A percentile compares a stretch with the other conserved stretches of the same genome.
Evolutionary conservation across 2,329 filamentous ascomycete species (phyloP).

Genomic region (Phialophora tarda): DNA sequence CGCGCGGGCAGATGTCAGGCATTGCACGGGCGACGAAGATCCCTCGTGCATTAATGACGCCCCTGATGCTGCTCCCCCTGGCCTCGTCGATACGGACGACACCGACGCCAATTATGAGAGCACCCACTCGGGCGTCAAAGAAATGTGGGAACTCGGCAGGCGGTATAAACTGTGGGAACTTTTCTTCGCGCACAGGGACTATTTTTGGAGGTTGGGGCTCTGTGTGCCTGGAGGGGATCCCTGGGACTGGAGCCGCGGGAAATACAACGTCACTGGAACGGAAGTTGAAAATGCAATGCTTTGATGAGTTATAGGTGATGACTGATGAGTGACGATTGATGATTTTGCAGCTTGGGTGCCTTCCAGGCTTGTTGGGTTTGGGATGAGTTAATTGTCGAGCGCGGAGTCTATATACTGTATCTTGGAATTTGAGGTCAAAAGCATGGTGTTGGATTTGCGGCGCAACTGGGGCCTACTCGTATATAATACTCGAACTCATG

Average conservation of each 20-base stretch:
- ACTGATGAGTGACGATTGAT: slow-evolving; percentile 33
- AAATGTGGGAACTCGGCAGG: slow-evolving; percentile 49
- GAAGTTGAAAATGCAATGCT: background rate
- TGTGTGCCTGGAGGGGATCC: slow-evolving; percentile 77
- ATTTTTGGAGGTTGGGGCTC: slow-evolving; percentile 91
- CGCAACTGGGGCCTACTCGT: too few species aligned
- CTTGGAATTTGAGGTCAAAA: too few species aligned
- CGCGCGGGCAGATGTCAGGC: slow-evolving; percentile 67
- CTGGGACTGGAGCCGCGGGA: slow-evolving; percentile 38
- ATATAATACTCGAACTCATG: too few species aligned
- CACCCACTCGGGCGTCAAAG: slow-evolving; percentile 13
- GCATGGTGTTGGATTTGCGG: too few species aligned
- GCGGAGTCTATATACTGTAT: too few species aligned
- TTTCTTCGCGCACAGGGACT: slow-evolving; percentile 92
- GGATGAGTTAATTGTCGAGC: too few species aligned
- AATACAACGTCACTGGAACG: slow-evolving; percentile 19
- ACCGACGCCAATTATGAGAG: too few species aligned
- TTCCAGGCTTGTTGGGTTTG: background rate
- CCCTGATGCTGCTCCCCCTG: background rate
- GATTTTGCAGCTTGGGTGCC: background rate
- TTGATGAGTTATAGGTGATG: background rate
- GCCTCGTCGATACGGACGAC: slow-evolving; percentile 37
- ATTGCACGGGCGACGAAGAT: slow-evolving; percentile 76
- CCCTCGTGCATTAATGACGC: slow-evolving; percentile 69
- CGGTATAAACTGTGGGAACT: slow-evolving; percentile 85